Evolutionary conservation across 805 yeast species (phyloP).

Genomic region (Ogataea trehalophila): DNA sequence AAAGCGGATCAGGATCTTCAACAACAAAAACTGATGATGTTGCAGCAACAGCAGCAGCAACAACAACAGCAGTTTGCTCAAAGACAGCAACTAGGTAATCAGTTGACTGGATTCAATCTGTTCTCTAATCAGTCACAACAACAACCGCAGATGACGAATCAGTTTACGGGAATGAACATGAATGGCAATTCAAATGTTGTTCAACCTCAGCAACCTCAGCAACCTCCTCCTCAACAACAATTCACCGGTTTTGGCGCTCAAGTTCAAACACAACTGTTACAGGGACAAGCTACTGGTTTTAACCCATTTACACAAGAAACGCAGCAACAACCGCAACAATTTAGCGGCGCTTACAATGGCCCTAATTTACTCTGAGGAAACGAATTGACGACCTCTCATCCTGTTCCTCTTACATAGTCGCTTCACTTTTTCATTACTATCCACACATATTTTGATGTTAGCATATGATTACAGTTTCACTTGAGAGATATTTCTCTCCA

Average conservation of each 20-base stretch:
- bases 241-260: too few species aligned
- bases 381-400: neutral
- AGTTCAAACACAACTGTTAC: neutral
- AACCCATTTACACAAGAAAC: constrained; percentile 17
- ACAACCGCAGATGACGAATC: neutral
- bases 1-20: constrained; percentile 19
- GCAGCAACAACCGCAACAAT: constrained; percentile 2
- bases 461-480: too few species aligned
- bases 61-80: neutral
- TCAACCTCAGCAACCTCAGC: constrained; percentile 3
- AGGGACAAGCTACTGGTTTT: constrained; percentile 8
- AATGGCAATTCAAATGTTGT: neutral
- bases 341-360: constrained; percentile 23
- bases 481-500: too few species aligned
- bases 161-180: neutral
- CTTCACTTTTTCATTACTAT: neutral
- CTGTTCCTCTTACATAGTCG: neutral
- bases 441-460: too few species aligned
- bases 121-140: neutral
- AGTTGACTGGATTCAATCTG: constrained; percentile 1
- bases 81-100: constrained; percentile 10
- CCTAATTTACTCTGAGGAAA: constrained; percentile 23
- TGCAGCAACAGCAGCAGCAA: constrained; percentile 8
- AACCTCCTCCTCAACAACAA: constrained; percentile 4
- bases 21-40: constrained; percentile 17